Conservation (phyloP, 2,329 filamentous ascomycete genomes). For the Parasarocladium wereldwijsianum region DNA sequence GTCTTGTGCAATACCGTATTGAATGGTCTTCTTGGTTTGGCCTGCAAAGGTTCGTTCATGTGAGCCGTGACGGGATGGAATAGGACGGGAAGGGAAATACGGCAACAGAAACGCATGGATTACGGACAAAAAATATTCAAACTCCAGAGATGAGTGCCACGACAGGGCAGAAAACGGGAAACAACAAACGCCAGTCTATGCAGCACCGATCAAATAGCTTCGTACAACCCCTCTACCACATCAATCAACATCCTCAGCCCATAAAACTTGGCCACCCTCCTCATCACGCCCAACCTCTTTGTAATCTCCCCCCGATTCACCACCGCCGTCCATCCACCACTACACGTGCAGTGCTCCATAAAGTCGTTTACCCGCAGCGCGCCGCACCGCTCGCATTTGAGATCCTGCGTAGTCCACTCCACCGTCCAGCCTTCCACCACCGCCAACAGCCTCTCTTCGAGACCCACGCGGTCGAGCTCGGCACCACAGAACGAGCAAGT, state of each 20-base stretch:
- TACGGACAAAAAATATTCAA: too few species aligned
- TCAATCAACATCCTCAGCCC: constrained; percentile 66
- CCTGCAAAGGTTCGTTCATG: too few species aligned
- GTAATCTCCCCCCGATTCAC: constrained; percentile 52
- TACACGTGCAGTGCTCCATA: constrained; percentile 91
- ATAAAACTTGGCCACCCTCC: constrained; percentile 64
- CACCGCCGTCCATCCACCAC: constrained; percentile 67
- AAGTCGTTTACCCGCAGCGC: constrained; percentile 81
- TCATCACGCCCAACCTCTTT: constrained; percentile 53
- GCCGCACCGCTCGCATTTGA: constrained; percentile 60
- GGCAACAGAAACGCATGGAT: too few species aligned
- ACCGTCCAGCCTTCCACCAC: constrained; percentile 61
- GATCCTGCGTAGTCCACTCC: constrained; percentile 78
- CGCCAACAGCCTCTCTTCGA: constrained; percentile 72
- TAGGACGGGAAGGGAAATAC: too few species aligned
- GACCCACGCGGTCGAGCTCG: constrained; percentile 60
- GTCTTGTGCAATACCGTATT: too few species aligned
- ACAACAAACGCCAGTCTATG: too few species aligned
- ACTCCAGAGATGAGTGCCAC: too few species aligned
- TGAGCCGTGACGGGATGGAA: too few species aligned
- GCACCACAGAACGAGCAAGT: constrained; percentile 61
- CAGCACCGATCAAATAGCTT: constrained; percentile 9
- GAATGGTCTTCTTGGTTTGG: too few species aligned
- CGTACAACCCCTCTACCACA: constrained; percentile 52
- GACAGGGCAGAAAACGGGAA: too few species aligned